These are phyloP conservation scores for Neurospora terricola DNA, from an alignment of 495 filamentous ascomycete species.

Conservation along the genomic window DNA sequence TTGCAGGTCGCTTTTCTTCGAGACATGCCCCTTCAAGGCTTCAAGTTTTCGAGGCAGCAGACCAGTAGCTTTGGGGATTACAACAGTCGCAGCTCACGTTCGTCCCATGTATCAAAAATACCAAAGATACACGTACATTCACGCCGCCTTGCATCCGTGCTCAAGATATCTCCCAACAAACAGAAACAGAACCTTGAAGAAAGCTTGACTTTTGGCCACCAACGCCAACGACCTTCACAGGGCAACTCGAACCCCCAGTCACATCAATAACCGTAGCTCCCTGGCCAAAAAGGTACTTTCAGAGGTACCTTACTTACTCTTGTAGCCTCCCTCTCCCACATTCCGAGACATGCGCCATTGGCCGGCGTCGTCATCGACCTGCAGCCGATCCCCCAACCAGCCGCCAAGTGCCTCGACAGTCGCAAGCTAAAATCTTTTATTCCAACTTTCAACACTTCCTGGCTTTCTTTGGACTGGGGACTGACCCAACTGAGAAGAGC, in stretches of 20 bases:
- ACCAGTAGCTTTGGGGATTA: background rate
- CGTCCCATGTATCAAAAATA: background rate
- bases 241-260: too few relatives aligned
- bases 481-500: background rate
- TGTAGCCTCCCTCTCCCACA: constrained; percentile 13
- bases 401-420: constrained; percentile 13
- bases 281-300: background rate
- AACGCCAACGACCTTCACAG: background rate
- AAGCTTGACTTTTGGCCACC: background rate
- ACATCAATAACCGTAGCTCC: background rate
- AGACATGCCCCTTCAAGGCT: background rate
- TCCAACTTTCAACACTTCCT: constrained; percentile 16
- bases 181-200: background rate
- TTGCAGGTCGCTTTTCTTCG: background rate
- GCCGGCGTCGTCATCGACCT: constrained; percentile 28
- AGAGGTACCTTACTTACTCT: background rate
- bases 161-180: background rate
- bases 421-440: constrained; percentile 11
- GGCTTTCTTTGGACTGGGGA: background rate
- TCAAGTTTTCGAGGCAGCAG: background rate
- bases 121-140: background rate
- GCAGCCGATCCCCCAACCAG: constrained; percentile 24
- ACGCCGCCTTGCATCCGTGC: background rate
- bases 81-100: background rate
- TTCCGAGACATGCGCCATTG: constrained; percentile 26